Conservation (phyloP, 2,329 filamentous ascomycete genomes). For the Fusarium setosum region DNA sequence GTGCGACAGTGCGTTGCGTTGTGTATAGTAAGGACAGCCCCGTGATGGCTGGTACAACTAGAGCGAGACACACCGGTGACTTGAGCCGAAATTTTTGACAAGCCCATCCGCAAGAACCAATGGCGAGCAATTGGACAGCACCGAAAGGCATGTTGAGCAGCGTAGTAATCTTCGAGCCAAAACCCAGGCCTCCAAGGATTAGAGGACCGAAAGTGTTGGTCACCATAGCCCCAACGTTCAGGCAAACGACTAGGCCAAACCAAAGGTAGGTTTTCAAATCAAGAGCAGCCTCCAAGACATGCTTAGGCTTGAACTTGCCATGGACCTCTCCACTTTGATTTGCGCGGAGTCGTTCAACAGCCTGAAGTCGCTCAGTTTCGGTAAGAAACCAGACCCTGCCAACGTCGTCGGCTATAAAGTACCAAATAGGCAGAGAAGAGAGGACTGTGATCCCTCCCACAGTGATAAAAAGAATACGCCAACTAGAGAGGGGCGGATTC, state of each 20-base stretch:
- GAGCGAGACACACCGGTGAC: too few relatives aligned
- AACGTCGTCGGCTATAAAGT: constrained; percentile 69
- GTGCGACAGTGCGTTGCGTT: too few relatives aligned
- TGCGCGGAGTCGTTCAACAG: constrained; percentile 76
- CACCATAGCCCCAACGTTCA: constrained; percentile 73
- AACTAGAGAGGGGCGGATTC: constrained; percentile 47
- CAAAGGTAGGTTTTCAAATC: constrained; percentile 69
- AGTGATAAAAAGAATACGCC: constrained; percentile 68
- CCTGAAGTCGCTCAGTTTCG: constrained; percentile 73
- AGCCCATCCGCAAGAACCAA: constrained; percentile 70
- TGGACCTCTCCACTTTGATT: constrained; percentile 83
- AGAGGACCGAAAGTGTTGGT: constrained; percentile 74
- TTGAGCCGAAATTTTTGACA: too few relatives aligned
- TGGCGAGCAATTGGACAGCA: constrained; percentile 68
- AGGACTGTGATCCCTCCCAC: constrained; percentile 70
- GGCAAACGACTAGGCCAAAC: constrained; percentile 68
- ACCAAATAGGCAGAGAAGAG: constrained; percentile 68
- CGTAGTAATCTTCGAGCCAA: constrained; percentile 66
- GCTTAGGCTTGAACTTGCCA: constrained; percentile 74
- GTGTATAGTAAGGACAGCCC: too few relatives aligned
- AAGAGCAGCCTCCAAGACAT: constrained; percentile 64
- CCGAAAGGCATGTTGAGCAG: constrained; percentile 77
- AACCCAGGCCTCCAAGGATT: constrained; percentile 70
- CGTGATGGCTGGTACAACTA: too few relatives aligned
- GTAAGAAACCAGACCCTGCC: constrained; percentile 67